Evolutionary conservation across 768 basidiomycete species (phyloP).

Genomic region (Termitomyces sp.): DNA sequence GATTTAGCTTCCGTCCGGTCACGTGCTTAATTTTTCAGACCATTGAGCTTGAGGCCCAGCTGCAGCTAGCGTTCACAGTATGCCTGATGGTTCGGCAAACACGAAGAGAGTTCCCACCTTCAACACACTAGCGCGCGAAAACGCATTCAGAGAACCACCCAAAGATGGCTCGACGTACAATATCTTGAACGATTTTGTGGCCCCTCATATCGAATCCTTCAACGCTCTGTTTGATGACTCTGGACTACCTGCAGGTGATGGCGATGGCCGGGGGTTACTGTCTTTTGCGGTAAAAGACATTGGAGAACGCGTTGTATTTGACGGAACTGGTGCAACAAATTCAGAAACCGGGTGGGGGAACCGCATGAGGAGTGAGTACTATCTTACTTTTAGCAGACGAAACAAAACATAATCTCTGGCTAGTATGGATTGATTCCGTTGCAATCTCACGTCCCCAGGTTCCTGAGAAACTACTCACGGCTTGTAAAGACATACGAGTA

Average conservation of each 20-base stretch:
- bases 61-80: conserved; percentile 18
- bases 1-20: conserved; percentile 9
- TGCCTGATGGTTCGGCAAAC: conserved; percentile 45
- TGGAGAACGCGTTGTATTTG: conserved; percentile 89
- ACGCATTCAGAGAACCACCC: conserved; percentile 70
- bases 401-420: neutral
- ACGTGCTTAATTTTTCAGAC: conserved; percentile 30
- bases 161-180: conserved; percentile 62
- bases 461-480: conserved; percentile 60
- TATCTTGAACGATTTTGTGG: conserved; percentile 87
- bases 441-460: conserved; percentile 83
- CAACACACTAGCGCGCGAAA: conserved; percentile 76
- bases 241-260: conserved; percentile 66
- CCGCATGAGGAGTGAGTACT: conserved; percentile 70
- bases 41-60: neutral
- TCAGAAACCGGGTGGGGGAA: conserved; percentile 73
- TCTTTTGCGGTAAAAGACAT: conserved; percentile 78
- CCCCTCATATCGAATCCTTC: conserved; percentile 94
- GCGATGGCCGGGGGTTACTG: conserved; percentile 75
- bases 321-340: conserved; percentile 53
- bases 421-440: conserved; percentile 90
- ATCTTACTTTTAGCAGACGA: neutral
- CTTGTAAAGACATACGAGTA: conserved; percentile 64
- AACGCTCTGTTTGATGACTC: conserved; percentile 95
- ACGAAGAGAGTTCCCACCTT: conserved; percentile 53